Base-by-base conservation (phyloP, 495 filamentous ascomycete genomes). In the Achaetomiella virescens region DNA sequence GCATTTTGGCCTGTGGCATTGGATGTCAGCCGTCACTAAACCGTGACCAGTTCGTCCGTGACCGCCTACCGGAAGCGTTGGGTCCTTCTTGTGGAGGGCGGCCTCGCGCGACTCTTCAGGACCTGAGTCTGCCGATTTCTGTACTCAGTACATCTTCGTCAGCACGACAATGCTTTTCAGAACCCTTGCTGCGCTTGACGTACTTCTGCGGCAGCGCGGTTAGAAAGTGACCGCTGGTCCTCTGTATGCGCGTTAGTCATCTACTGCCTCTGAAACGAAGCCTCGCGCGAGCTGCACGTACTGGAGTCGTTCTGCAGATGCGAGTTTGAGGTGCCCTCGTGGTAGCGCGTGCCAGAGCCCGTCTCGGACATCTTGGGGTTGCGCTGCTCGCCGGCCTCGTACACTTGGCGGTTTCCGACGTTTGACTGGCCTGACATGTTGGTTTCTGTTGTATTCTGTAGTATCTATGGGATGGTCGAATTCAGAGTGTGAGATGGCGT, bases 201-300 rank as follows among this genome's bases (percentile, higher is more conserved):
- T 31, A 31, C 73, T 74, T 74, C 68, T 61, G 87, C 84, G 10
- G 82, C 78, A 8, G 76, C 86, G 25, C 82, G 85, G 76, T 91
- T 90, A 59, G 84, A 85, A 60, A 95, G 91, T 27, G 86, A 81
- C 61, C 89, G 79, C 63, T 89, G 71, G 64, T 92, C 89, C 80
- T 95, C 85, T 90, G 17, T 18, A n/a, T 1, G 38, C 21, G 0
- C 3, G 15, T 38, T 52, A 45, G 31, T 18, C 7, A 22, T 20
- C n/a, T n/a, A n/a, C n/a, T n/a, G 14, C 7, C 15, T 10, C 4
- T 7, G 9, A 24, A 12, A 22, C 2, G 2, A n/a, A n/a, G 4
- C 31, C 3, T n/a, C n/a, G n/a, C 1, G 15, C 24, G 31, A 14
- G 35, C 3, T 25, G 1, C 17, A 1, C 44, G 27, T 74, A 88